Evolutionary conservation across 1,284 basidiomycete species (phyloP).

Genomic region (Austroboletus novae-zelandiae): DNA sequence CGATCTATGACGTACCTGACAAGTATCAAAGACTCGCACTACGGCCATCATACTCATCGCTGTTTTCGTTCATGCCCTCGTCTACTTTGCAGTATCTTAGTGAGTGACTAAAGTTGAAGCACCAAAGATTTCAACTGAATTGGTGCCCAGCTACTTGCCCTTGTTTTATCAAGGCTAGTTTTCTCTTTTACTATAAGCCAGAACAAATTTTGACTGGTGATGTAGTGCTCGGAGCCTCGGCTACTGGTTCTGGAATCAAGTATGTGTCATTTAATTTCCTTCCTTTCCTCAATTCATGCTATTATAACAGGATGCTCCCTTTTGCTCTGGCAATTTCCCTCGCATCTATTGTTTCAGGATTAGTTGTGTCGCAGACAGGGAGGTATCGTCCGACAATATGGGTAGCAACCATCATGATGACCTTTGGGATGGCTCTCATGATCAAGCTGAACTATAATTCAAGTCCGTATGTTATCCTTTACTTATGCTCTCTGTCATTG

Average conservation of each 20-base stretch:
- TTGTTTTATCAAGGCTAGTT: conserved; percentile 64
- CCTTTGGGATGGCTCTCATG: conserved; percentile 69
- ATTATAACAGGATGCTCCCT: conserved; percentile 61
- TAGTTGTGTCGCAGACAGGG: conserved; percentile 58
- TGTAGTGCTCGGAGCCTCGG: conserved; percentile 64
- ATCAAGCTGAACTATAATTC: conserved; percentile 43
- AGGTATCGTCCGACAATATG: conserved; percentile 66
- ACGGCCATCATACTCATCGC: conserved; percentile 64
- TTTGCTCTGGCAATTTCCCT: conserved; percentile 65
- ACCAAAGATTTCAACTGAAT: conserved; percentile 4
- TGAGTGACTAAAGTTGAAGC: conserved; percentile 13
- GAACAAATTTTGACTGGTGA: conserved; percentile 23
- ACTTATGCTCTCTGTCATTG: background rate
- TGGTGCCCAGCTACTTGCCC: conserved; percentile 57
- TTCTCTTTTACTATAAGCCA: background rate
- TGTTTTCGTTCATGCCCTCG: conserved; percentile 63
- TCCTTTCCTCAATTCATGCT: background rate
- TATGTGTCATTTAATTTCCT: conserved; percentile 28
- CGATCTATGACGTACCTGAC: background rate
- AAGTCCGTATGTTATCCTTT: conserved; percentile 40
- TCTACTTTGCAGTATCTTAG: conserved; percentile 53
- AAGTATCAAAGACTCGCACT: conserved; percentile 58
- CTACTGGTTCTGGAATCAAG: conserved; percentile 73
- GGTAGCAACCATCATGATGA: conserved; percentile 51
- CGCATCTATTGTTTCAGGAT: conserved; percentile 57